Evolutionary conservation across 2,329 filamentous ascomycete species (phyloP).

Genomic region (Botryotinia globosa): DNA sequence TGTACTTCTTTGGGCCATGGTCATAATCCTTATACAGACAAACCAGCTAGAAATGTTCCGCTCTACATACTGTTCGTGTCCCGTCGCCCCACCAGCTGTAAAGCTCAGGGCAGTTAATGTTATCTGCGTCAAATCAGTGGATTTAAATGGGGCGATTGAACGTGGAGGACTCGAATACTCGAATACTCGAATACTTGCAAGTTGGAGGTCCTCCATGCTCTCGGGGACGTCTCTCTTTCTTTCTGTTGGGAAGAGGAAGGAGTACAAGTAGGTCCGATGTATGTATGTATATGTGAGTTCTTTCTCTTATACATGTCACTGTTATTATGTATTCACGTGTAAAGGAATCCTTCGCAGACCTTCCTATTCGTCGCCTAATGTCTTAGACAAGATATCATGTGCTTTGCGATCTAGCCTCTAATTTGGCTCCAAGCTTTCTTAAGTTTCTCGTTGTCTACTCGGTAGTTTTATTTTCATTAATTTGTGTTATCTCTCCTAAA

Average conservation of each 20-base stretch:
- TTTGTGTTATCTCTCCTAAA: not conserved
- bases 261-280: not conserved
- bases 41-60: not conserved
- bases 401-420: not conserved
- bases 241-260: not conserved
- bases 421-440: not conserved
- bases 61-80: not conserved
- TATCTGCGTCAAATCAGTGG: not conserved
- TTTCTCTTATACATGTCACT: not conserved
- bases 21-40: not conserved
- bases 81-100: not conserved
- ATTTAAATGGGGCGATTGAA: not conserved
- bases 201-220: not conserved
- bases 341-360: not conserved
- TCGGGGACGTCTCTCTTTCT: not conserved
- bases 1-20: not conserved
- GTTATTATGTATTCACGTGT: not conserved
- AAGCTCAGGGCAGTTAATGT: conserved; percentile 1
- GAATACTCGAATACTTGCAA: too few relatives aligned
- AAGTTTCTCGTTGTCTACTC: not conserved
- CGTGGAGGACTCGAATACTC: not conserved
- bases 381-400: not conserved
- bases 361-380: not conserved
- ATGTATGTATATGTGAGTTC: not conserved
- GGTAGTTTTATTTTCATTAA: not conserved